Evolutionary conservation across 192 early-diverging fungal species (phyloP).

Genomic region (Backusella sp.): DNA sequence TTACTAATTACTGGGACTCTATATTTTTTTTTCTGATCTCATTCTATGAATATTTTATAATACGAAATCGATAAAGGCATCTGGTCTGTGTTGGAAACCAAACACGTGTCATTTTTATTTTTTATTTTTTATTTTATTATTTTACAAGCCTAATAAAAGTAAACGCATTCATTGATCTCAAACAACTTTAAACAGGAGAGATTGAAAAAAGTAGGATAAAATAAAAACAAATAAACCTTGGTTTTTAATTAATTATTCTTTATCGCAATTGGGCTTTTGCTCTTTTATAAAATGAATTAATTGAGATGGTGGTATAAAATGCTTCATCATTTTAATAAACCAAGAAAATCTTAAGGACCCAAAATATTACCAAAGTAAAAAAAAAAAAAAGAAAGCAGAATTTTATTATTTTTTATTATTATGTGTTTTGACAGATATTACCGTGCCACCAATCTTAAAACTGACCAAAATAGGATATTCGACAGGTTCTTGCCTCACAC

Average conservation of each 20-base stretch:
- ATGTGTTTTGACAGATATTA: slow-evolving; percentile 8
- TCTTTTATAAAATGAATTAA: background rate
- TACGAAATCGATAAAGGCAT: background rate
- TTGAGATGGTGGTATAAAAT: background rate
- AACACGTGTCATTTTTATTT: slow-evolving; percentile 1
- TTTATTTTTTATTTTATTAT: background rate
- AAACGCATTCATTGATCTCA: background rate
- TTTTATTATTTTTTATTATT: background rate
- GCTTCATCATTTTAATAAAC: background rate
- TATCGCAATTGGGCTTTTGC: background rate
- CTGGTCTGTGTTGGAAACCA: slow-evolving; percentile 1
- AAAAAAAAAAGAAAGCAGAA: background rate
- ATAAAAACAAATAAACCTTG: background rate
- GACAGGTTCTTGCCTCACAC: background rate
- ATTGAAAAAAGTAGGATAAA: background rate
- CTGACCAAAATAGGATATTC: background rate
- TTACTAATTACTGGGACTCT: background rate
- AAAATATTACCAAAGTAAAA: background rate
- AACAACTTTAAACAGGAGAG: slow-evolving; percentile 1
- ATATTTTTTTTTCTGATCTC: background rate
- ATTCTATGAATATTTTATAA: background rate
- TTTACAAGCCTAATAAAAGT: background rate
- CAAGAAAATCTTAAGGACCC: background rate
- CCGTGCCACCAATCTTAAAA: slow-evolving; percentile 2
- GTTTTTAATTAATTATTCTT: background rate